Evolutionary conservation across 176 grass and related monocot species (phyloP), one percentile per base, ranked within the genome.

Genomic region (Metroxylon sagu): DNA sequence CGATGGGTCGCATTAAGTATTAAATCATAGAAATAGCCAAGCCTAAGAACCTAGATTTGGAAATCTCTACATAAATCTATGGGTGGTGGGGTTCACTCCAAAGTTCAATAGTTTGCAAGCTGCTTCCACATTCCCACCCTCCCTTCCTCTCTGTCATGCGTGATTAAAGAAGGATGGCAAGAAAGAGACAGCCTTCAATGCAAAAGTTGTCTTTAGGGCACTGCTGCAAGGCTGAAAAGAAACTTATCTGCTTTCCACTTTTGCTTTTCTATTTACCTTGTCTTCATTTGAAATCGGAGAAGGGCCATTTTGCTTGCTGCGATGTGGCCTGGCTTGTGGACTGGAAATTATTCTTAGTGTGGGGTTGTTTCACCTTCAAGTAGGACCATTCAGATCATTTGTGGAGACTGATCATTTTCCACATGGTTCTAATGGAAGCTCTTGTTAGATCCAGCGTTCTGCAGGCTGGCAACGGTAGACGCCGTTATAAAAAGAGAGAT

Each of bases 181-280:
- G 76, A 76, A 69, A 77, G 78, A 79, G 87, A 85, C 81, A 84
- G 68, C 74, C 62, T 80, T 86, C 56, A 77, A 79, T 81, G 80
- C 66, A 80, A 87, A 91, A 92, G 86, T 52, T 72, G 60, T 69
- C 62, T 54, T 70, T 76, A 28, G 25, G 29, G 57, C 53, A 4
- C 70, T 67, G 31, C 56, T 65, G 21, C 75, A 78, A 74, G 28
- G 57, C 77, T 76, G 71, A 71, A 65, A 60, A 60, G 49, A 29
- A 29, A 58, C 48, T 30, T 52, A 70, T 79, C 75, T 84, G 76
- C 58, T 71, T 90, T 58, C 71, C 68, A 50, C 50, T 53, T 60
- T 72, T 39, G 26, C 54, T 61, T 66, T 43, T 53, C 51, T 28
- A n/a, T 65, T 81, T 71, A 43, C 52, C 54, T 74, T 85, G 39